phyloP scores from a whole-genome alignment of 2,329 filamentous ascomycete species.

The Elsinoe necatrix region DNA sequence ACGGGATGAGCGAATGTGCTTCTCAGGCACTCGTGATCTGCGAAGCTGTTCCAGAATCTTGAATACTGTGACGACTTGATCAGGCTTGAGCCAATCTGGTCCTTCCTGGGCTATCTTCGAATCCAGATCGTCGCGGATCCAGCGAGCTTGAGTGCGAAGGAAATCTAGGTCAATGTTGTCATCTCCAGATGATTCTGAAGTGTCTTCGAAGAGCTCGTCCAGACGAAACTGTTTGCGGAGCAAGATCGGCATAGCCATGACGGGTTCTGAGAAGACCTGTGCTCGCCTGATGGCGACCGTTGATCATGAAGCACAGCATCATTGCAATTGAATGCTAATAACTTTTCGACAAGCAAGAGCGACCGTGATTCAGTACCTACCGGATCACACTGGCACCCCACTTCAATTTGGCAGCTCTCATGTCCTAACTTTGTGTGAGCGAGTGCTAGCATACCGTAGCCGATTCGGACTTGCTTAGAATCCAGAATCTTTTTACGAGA shows the following conservation, averaged over 20 bases:
- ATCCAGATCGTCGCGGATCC: conserved; percentile 43
- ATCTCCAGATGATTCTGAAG: conserved; percentile 7
- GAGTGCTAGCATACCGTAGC: too few relatives aligned
- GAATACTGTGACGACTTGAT: conserved; percentile 39
- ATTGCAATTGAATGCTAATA: background rate
- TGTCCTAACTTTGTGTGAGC: too few relatives aligned
- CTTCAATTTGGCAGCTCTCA: too few relatives aligned
- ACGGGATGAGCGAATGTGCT: conserved; percentile 35
- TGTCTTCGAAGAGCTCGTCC: conserved; percentile 11
- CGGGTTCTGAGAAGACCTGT: background rate
- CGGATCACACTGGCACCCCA: too few relatives aligned
- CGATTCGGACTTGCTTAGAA: too few relatives aligned
- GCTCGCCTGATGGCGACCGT: background rate
- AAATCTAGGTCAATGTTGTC: conserved; percentile 20
- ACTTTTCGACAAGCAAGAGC: background rate
- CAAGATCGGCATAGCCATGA: background rate
- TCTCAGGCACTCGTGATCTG: conserved; percentile 25
- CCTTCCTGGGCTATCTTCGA: conserved; percentile 39
- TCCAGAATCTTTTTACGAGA: too few relatives aligned
- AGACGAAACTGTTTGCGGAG: conserved; percentile 8
- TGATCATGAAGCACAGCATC: background rate
- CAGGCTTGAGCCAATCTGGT: conserved; percentile 33
- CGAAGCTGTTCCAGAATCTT: conserved; percentile 31
- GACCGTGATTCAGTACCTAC: background rate
- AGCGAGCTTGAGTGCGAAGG: conserved; percentile 32